Evolutionary conservation across 768 basidiomycete species (phyloP), one percentile per base, ranked within the genome.

Genomic region (Kwoniella sp.): DNA sequence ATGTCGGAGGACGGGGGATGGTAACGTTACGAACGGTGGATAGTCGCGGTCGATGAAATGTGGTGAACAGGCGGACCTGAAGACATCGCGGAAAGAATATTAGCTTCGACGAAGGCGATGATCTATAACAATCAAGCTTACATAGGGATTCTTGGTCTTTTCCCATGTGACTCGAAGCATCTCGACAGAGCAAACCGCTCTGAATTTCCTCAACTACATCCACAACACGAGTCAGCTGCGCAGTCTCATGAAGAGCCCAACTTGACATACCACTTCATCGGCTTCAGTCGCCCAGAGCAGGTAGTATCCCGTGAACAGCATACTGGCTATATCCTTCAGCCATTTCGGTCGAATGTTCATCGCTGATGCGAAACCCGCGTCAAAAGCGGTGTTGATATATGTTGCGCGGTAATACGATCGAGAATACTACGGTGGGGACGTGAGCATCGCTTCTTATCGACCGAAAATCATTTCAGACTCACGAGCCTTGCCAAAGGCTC

Each of bases 81-180:
- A 31, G 5, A 15, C 50, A 45, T 7, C 8, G n/a, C n/a, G n/a
- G n/a, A n/a, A 17, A 52, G 54, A 28, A 26, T n/a, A 4, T 38
- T 23, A 51, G 7, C 9, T 4, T 51, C 50, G 25, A 23, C 50
- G 11, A 48, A 23, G 23, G 20, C 20, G 47, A 48, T 7, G 8
- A 28, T 15, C 29, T 34, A 41, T 57, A 23, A 17, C 22, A 38
- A 20, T 12, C 26, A 20, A 66, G 77, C 86, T 68, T 73, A 92
- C 92, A 82, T 92, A 90, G 66, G 94, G 96, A 81, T 98, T 95
- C 1, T 86, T 85, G 0, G 92, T 92, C 84, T 99, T 99, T 81
- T 95, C 94, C 96, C 96, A 99, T 25, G 93, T 97, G 20, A 86
- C 84, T 2, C 96, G 88, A 25, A 99, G 85, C 90, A 97, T 93